Evolutionary conservation across 1,139 yeast genomes (phyloP).

Genomic region (Lodderomyces theae): DNA sequence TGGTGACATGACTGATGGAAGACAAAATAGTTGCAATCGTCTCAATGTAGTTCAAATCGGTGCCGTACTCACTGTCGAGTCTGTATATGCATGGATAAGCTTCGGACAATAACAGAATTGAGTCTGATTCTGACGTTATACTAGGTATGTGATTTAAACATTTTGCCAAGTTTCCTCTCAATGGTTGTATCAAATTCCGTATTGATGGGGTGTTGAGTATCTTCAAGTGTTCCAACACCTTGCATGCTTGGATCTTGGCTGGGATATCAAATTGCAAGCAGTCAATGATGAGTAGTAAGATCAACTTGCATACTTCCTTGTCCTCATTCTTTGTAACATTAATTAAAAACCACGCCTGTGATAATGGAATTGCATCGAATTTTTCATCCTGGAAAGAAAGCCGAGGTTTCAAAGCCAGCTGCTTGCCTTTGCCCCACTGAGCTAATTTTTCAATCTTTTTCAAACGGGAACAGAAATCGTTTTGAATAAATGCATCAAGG

Average conservation of each 20-base stretch:
- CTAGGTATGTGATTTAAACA: conserved; percentile 48
- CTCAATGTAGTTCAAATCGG: conserved; percentile 12
- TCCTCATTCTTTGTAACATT: conserved; percentile 12
- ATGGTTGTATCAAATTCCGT: conserved; percentile 3
- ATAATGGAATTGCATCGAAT: conserved; percentile 15
- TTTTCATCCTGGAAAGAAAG: conserved; percentile 18
- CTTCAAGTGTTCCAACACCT: conserved; percentile 21
- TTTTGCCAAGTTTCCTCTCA: conserved; percentile 18
- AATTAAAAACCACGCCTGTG: conserved; percentile 32
- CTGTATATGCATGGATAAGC: conserved; percentile 22
- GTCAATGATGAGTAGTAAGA: conserved; percentile 50
- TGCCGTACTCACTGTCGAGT: conserved; percentile 7
- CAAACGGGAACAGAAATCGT: conserved; percentile 8
- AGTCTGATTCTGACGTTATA: conserved; percentile 31
- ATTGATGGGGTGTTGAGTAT: conserved; percentile 1
- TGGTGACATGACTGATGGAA: conserved; percentile 26
- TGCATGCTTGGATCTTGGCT: conserved; percentile 42
- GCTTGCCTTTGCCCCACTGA: conserved; percentile 17
- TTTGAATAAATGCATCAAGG: conserved; percentile 10
- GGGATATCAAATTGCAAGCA: conserved; percentile 48
- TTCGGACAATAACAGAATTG: conserved; percentile 20
- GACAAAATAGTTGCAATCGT: conserved; percentile 20
- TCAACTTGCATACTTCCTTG: conserved; percentile 38
- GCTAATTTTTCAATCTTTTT: conserved; percentile 4
- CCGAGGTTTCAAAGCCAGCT: conserved; percentile 17